A percentile compares a stretch with the other conserved stretches of the same genome.
phyloP scores from a whole-genome alignment of 805 yeast genomes.

The Cyberlindnera xylosilytica region DNA sequence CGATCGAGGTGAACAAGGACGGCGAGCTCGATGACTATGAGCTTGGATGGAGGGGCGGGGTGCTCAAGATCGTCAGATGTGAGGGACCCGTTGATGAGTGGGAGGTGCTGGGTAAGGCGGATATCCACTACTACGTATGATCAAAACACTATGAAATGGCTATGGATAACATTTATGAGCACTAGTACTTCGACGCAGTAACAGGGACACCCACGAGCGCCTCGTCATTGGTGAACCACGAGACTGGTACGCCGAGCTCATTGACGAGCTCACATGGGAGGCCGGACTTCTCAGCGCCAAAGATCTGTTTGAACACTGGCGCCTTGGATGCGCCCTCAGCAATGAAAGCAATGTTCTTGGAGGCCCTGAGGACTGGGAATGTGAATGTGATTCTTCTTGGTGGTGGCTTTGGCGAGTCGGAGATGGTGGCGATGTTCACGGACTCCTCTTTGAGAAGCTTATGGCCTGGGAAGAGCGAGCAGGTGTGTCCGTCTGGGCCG shows the following conservation, averaged over 20 bases:
- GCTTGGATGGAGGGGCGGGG: conserved; percentile 63
- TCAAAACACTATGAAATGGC: not conserved
- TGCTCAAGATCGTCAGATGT: conserved; percentile 59
- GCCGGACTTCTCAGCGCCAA: conserved; percentile 43
- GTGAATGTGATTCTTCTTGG: conserved; percentile 89
- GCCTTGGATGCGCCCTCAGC: conserved; percentile 90
- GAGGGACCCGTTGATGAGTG: conserved; percentile 72
- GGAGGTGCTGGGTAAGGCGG: conserved; percentile 54
- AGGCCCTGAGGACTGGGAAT: conserved; percentile 59
- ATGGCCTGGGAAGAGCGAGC: conserved; percentile 90
- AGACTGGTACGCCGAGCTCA: conserved; percentile 50
- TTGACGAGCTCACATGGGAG: conserved; percentile 80
- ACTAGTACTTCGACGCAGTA: conserved; percentile 24
- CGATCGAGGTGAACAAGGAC: conserved; percentile 11
- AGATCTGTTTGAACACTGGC: conserved; percentile 65
- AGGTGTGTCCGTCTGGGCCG: conserved; percentile 96
- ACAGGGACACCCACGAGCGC: conserved; percentile 63
- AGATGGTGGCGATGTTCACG: conserved; percentile 57
- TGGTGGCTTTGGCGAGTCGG: conserved; percentile 92
- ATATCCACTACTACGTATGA: conserved; percentile 25
- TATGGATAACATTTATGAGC: too few species aligned
- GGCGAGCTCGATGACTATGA: conserved; percentile 24
- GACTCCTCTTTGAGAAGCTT: conserved; percentile 52
- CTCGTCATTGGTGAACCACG: conserved; percentile 83
- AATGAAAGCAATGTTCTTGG: conserved; percentile 64